Evolutionary conservation across 495 filamentous ascomycete genomes (phyloP).

Genomic region (Friedmanniomyces simplex): DNA sequence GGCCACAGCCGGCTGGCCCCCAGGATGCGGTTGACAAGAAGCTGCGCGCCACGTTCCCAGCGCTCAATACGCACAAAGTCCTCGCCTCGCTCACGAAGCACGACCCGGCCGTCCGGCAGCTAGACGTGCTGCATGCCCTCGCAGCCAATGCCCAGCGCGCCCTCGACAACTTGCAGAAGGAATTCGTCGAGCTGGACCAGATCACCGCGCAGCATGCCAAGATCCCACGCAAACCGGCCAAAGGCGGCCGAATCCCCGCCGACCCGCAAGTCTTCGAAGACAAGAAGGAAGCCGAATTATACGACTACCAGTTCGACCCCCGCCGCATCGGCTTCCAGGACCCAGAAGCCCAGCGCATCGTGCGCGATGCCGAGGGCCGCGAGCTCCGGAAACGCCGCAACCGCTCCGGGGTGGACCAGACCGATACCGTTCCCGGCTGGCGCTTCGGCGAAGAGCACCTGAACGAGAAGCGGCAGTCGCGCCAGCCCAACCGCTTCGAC

Average conservation of each 20-base stretch:
- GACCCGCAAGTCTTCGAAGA: slow-evolving; percentile 26
- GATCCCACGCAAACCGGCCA: slow-evolving; percentile 32
- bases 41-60: slow-evolving; percentile 13
- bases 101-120: slow-evolving; percentile 26
- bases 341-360: slow-evolving; percentile 26
- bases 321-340: slow-evolving; percentile 29
- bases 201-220: slow-evolving; percentile 34
- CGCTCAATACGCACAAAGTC: slow-evolving; percentile 25
- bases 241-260: slow-evolving; percentile 28
- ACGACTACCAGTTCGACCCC: slow-evolving; percentile 31
- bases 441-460: slow-evolving; percentile 24
- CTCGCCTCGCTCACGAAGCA: slow-evolving; percentile 25
- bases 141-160: slow-evolving; percentile 43
- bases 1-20: neutral
- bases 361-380: slow-evolving; percentile 26
- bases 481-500: slow-evolving; percentile 15
- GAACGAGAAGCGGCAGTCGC: neutral
- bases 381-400: slow-evolving; percentile 30
- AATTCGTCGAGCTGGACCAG: slow-evolving; percentile 51
- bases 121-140: slow-evolving; percentile 43
- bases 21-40: neutral
- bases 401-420: slow-evolving; percentile 18
- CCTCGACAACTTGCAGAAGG: slow-evolving; percentile 51
- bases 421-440: slow-evolving; percentile 15
- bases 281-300: slow-evolving; percentile 35